Evolutionary conservation across 352 stramenopile species (phyloP).

Genomic region (Phytophthora gonapodyides): DNA sequence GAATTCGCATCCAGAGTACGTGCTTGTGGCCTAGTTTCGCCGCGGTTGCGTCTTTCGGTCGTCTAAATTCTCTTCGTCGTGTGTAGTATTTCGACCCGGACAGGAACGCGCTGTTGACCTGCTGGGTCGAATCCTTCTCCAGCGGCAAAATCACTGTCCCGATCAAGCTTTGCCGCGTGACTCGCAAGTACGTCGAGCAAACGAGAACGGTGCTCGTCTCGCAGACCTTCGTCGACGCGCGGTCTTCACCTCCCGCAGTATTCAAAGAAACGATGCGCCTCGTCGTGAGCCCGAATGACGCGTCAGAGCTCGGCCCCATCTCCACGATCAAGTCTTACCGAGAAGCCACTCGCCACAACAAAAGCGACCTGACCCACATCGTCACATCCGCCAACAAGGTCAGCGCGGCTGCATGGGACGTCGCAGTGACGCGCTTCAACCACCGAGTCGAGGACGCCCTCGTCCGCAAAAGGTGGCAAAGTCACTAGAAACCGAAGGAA

Average conservation of each 20-base stretch:
- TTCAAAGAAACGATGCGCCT: conserved; percentile 20
- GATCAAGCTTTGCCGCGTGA: conserved; percentile 20
- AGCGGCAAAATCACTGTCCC: neutral
- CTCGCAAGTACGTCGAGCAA: conserved; percentile 18
- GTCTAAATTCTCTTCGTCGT: neutral
- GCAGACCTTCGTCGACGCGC: conserved; percentile 7
- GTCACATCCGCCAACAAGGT: neutral
- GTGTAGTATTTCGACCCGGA: conserved; percentile 16
- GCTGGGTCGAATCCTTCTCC: conserved; percentile 15
- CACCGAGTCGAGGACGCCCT: conserved; percentile 20
- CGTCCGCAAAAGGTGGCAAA: conserved; percentile 3
- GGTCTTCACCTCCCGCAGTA: neutral
- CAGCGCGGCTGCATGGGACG: conserved; percentile 6
- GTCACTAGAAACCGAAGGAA: too few species aligned
- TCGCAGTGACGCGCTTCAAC: conserved; percentile 12
- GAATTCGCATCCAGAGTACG: conserved; percentile 19
- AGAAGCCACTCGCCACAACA: conserved; percentile 11
- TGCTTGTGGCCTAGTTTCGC: neutral
- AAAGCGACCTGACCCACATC: conserved; percentile 5
- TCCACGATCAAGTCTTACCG: conserved; percentile 12
- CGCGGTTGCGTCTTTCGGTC: neutral
- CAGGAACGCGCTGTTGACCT: conserved; percentile 14
- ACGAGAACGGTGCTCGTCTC: conserved; percentile 14
- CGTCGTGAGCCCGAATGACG: conserved; percentile 5
- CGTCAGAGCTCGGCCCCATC: conserved; percentile 2